phyloP scores from a whole-genome alignment of 2,329 filamentous ascomycete genomes.

The Corinectria fuckeliana region DNA sequence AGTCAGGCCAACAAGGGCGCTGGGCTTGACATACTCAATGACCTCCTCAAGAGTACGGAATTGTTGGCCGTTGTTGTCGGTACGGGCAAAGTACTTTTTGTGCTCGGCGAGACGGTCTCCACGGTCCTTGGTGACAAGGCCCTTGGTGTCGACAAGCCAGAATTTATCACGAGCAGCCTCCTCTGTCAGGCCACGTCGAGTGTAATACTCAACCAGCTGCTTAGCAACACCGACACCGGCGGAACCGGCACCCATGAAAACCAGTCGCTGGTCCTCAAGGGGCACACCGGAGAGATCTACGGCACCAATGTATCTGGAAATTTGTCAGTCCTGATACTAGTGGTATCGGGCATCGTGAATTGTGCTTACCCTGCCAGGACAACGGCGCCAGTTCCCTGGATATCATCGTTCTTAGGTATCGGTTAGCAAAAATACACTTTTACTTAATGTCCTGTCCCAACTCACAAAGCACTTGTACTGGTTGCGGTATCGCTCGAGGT shows the following conservation, averaged over 20 bases:
- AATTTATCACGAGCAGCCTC: slow-evolving; percentile 89
- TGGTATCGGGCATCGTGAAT: slow-evolving; percentile 8
- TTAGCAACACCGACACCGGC: slow-evolving; percentile 97
- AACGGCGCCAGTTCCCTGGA: slow-evolving; percentile 96
- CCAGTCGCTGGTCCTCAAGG: slow-evolving; percentile 87
- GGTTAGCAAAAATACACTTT: slow-evolving; percentile 21
- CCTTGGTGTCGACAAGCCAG: slow-evolving; percentile 97
- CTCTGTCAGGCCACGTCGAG: slow-evolving; percentile 87
- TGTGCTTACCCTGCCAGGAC: slow-evolving; percentile 77
- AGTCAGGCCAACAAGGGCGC: slow-evolving; percentile 91
- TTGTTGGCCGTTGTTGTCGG: slow-evolving; percentile 69
- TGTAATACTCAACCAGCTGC: slow-evolving; percentile 97
- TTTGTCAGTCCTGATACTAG: slow-evolving; percentile 60
- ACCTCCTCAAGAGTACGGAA: slow-evolving; percentile 87
- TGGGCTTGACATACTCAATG: slow-evolving; percentile 93
- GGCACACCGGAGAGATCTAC: slow-evolving; percentile 88
- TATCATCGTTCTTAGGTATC: slow-evolving; percentile 76
- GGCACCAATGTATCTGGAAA: slow-evolving; percentile 65
- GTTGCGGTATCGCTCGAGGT: slow-evolving; percentile 87
- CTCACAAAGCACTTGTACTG: slow-evolving; percentile 83
- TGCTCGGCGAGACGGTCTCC: slow-evolving; percentile 94
- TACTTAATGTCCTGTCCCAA: slow-evolving; percentile 1
- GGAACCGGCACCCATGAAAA: slow-evolving; percentile 95
- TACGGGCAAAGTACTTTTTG: slow-evolving; percentile 74
- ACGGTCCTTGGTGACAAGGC: slow-evolving; percentile 90